These are phyloP conservation scores for Aspergillus kassunensis DNA, from an alignment of 495 filamentous ascomycete species.

Conservation along the genomic window DNA sequence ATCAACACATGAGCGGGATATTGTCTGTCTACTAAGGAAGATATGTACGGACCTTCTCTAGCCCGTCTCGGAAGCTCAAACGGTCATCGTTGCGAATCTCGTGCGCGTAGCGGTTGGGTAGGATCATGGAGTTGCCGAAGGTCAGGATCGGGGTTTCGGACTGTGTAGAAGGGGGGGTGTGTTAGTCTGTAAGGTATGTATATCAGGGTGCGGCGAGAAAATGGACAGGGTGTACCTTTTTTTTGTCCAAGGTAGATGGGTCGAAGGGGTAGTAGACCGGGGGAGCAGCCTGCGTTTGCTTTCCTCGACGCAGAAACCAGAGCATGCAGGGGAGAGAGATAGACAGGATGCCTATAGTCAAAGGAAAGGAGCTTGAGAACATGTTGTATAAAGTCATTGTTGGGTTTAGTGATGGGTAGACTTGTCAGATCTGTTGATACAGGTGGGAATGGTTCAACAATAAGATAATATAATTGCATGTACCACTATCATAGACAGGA, in stretches of 20 bases:
- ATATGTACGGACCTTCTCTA: not conserved
- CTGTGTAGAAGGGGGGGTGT: not conserved
- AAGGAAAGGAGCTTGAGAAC: not conserved
- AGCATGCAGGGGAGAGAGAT: not conserved
- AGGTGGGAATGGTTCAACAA: not conserved
- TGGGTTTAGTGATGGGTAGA: not conserved
- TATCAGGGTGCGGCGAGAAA: not conserved
- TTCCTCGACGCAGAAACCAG: not conserved
- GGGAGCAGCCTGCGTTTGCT: not conserved
- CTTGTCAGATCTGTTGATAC: not conserved
- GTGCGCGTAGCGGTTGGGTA: not conserved
- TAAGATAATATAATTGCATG: not conserved
- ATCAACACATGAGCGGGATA: no score
- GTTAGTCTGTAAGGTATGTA: not conserved
- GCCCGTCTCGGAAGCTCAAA: not conserved
- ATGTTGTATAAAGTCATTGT: not conserved
- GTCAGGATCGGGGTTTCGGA: not conserved
- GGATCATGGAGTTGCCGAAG: slow-evolving; percentile 2
- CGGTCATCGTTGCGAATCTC: slow-evolving; percentile 6
- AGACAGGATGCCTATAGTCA: not conserved
- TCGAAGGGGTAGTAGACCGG: not conserved
- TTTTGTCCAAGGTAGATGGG: not conserved
- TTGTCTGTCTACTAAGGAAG: no score
- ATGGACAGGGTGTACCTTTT: not conserved
- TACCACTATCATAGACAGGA: no score